Base-by-base conservation (phyloP, 495 filamentous ascomycete genomes). In the Penicillium psychrofluorescens region DNA sequence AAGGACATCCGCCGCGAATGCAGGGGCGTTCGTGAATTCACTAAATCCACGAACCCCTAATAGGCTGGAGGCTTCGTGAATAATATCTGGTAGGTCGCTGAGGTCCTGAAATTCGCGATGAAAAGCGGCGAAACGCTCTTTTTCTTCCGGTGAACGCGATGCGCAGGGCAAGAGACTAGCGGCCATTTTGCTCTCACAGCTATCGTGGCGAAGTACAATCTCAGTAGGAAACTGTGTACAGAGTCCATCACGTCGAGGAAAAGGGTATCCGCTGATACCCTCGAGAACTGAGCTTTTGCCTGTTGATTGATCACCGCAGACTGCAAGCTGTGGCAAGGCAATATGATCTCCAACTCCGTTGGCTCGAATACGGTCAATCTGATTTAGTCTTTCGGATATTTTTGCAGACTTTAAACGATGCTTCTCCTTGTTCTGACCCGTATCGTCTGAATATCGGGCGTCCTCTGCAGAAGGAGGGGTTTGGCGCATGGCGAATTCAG, bases 241-340 rank as follows among this genome's bases (percentile, higher is more conserved):
- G 0, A 74, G 35, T 1, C 58, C 59, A 45, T 58, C 56, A 28
- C 67, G 41, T 10, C 54, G 45, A 13, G 69, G 70, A 38, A 74
- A 74, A 4, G 63, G 54, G 7, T 65, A 46, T 8, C 55, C 56
- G n/a, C 53, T 67, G 11, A 75, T 56, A 6, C 55, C 68, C 46
- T 75, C 71, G 0, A 75, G 51, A 11, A 72, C 63, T n/a, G 67
- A 72, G 48, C 67, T 71, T 45, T 75, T 75, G 1, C 71, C 70
- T 11, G 56, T 50, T 4, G 62, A 70, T 43, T 74, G 66, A 42
- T 85, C 78, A 10, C 83, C 82, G 41, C 78, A 78, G 7, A 86
- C 83, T 4, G 82, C 71, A 27, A 89, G 68, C 49, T 86, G 80
- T 0, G 84, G 84, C 0, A 87, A 64, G 4, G 71, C 63, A 14